Base-by-base conservation (phyloP, 208 protist genomes). In the Porcisia hertigi region DNA sequence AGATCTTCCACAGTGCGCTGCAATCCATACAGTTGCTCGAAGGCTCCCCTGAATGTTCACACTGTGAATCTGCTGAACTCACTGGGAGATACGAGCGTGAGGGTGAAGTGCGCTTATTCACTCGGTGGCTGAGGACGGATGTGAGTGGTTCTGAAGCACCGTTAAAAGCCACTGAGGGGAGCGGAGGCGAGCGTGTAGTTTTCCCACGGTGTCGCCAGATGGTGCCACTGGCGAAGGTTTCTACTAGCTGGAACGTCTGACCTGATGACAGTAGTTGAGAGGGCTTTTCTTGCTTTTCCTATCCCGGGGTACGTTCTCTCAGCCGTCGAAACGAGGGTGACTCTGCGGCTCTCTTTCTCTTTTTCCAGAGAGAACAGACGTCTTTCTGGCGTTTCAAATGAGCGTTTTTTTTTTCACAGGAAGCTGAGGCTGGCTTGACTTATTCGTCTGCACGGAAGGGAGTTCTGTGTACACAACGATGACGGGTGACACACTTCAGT, bases 21-120 rank as follows among this genome's bases (percentile, higher is more conserved):
- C 18, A 76, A 71, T 18, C 72, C 87, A 1, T 95, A 93, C 81
- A 89, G 80, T 47, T 75, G 83, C 34, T 90, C 86, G 34, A 95
- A 93, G 81, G 81, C 91, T n/a, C 88, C 89, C 34, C 75, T 95
- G 49, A 95, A 95, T 80, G 92, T 93, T 87, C 92, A 95, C 84
- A 93, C 91, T n/a, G 83, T 86, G 69, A 88, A 87, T 71, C 83
- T 93, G 43, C 88, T 87, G 23, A 63, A 79, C 45, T 81, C 87
- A 45, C 80, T 93, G n/a, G 71, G 87, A 66, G 78, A 83, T 39
- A 89, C 84, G 3, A 82, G 79, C 1, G 79, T 93, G 25, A 93
- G 91, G 80, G 85, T 87, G 62, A 93, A 93, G 79, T 80, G 78
- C 18, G 91, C 77, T 8, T 86, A 96, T 73, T 89, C 91, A 30